Base-by-base conservation (phyloP, 352 stramenopile genomes). In the Pythium phragmiticola region DNA sequence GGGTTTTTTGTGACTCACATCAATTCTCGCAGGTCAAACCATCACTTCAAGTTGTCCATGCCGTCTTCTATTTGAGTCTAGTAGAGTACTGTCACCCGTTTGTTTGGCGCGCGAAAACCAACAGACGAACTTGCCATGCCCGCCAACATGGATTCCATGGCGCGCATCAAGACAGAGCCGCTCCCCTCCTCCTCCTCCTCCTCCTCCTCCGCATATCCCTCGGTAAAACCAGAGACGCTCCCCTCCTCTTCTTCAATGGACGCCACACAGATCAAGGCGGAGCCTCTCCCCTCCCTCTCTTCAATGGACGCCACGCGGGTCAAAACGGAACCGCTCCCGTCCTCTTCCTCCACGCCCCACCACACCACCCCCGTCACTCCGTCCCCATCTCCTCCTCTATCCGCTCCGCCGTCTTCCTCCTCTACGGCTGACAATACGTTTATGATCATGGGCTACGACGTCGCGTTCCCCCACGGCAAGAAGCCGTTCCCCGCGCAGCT, bases 401-500 rank as follows among this genome's bases (percentile, higher is more conserved):
- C n/a, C 0, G 39, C 39, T 46, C 23, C 52, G 11, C 52, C 51
- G 17, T 49, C 51, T 36, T 37, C 53, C 14, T 36, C 53, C 41
- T 23, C 47, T 21, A 0, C 37, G 4, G 52, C 7, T 2, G 54
- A 63, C 14, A 72, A 72, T 54, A 68, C 57, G 21, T 53, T 73
- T 9, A 80, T 94, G 77, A 89, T 96, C 69, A 94, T 93, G 84
- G 87, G 87, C 57, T 92, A 92, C 78, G 75, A 68, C 55, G 82
- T 96, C 11, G 80, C 73, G 39, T 96, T 96, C 62, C 84, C 87
- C 0, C 66, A 70, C 13, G 85, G 84, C 59, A 96, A 94, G 74
- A 74, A 74, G 60, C 87, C 87, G 55, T 96, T 96, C 62, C 85
- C 87, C 3, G 83, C 87, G 43, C 87, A 96, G 61, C 66, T 96